Base-by-base conservation (phyloP, 2,329 filamentous ascomycete genomes). In the Fusarium cyanostomum region DNA sequence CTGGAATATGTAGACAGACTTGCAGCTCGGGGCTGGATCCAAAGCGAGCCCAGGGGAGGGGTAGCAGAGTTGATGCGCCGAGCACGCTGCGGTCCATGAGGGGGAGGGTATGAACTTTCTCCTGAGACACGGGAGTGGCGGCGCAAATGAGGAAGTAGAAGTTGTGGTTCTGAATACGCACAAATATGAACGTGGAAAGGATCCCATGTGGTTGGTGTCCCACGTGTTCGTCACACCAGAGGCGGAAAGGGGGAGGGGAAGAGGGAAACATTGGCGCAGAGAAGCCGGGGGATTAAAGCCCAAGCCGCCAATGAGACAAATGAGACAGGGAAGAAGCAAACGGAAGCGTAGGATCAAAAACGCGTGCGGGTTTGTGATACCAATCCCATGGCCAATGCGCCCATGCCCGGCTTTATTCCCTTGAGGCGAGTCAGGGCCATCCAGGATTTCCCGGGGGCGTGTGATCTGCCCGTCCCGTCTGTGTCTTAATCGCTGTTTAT, bases 321-420 rank as follows among this genome's bases (percentile, higher is more conserved):
- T 4, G 26, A 13, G 34, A 15, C 34, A 30, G n/a, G 16, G 34
- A 13, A 27, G 27, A 26, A n/a, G n/a, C 15, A 18, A 9, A 13
- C 12, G 33, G 24, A 49, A 39, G 33, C 45, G 34, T n/a, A n/a
- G 30, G 30, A 13, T 33, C 30, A 33, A 33, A 33, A 7, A 33
- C n/a, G 34, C 11, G 15, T 28, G 34, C 12, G 12, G 24, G 45
- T 49, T 49, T 39, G 34, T 49, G 45, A 49, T 39, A 39, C 45
- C 45, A 38, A 49, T 38, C 16, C 26, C 12, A n/a, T 39, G 45
- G 45, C 27, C 34, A 49, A 49, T 49, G 45, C 45, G 33, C 24
- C n/a, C 31, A n/a, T 28, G 9, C 10, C 24, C 33, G 15, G 33
- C 11, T 26, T 48, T 48, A 48, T 48, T 48, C 34, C 44, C 44